A percentile compares a stretch with the other conserved stretches of the same genome.
These are phyloP conservation scores for Stramenopiles sp. DNA, from an alignment of 352 stramenopile genomes.

Conservation along the genomic window DNA sequence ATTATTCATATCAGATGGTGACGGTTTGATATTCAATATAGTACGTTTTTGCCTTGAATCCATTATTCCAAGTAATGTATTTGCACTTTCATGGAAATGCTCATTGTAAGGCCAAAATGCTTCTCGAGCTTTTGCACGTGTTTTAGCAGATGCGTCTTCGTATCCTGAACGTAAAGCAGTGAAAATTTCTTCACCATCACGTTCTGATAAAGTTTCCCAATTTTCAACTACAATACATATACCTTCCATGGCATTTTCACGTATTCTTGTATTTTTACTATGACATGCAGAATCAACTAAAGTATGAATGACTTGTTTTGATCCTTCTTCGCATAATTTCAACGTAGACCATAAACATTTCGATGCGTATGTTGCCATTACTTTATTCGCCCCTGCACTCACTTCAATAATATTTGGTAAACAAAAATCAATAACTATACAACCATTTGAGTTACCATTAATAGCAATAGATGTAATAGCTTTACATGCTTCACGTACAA, in stretches of 20 bases:
- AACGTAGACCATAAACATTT: background rate
- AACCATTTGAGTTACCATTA: background rate
- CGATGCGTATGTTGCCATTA: background rate
- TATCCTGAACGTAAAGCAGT: background rate
- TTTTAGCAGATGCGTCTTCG: background rate
- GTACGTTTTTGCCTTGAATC: no score
- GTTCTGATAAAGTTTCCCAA: background rate
- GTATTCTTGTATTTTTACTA: background rate
- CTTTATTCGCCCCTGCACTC: background rate
- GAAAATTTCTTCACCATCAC: background rate
- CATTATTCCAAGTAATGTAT: background rate
- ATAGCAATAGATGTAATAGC: background rate
- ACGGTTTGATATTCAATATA: no score
- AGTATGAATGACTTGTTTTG: background rate
- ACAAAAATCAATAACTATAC: background rate
- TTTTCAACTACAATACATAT: background rate
- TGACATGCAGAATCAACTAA: background rate
- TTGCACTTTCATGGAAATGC: background rate
- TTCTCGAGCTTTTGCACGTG: background rate
- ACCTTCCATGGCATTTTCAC: background rate
- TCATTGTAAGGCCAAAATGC: background rate
- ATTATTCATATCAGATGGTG: no score
- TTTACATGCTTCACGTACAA: background rate
- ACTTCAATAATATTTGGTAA: background rate
- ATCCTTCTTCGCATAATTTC: background rate